Percentiles rank a stretch among this genome's conserved stretches.
These are phyloP conservation scores for Lachancea cidri DNA, from an alignment of 805 yeast genomes.

Conservation along the genomic window DNA sequence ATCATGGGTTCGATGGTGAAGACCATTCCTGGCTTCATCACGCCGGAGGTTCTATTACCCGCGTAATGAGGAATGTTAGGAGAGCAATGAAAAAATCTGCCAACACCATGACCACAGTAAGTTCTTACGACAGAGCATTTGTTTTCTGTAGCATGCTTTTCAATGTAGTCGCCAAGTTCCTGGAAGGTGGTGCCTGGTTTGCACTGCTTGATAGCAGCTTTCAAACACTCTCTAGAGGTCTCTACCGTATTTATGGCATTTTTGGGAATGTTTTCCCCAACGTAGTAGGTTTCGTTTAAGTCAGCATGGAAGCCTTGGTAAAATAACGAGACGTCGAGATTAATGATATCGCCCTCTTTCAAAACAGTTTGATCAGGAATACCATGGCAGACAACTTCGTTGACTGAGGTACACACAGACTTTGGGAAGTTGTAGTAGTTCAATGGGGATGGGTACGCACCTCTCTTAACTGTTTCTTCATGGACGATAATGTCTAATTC, in stretches of 20 bases:
- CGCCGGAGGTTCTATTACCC: constrained; percentile 86
- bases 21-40: constrained; percentile 92
- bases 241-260: constrained; percentile 85
- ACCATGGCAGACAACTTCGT: constrained; percentile 96
- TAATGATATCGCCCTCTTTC: constrained; percentile 91
- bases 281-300: constrained; percentile 93
- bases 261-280: constrained; percentile 80
- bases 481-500: constrained; percentile 84
- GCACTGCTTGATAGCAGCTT: constrained; percentile 73
- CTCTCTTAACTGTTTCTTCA: constrained; percentile 79
- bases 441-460: constrained; percentile 90
- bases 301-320: constrained; percentile 91
- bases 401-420: constrained; percentile 86
- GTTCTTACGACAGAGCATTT: constrained; percentile 83
- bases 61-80: constrained; percentile 95
- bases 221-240: constrained; percentile 82
- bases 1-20: constrained; percentile 98
- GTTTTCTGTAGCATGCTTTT: constrained; percentile 73
- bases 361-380: constrained; percentile 87
- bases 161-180: constrained; percentile 81
- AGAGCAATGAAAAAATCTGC: constrained; percentile 79
- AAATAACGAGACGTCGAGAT: constrained; percentile 81
- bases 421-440: constrained; percentile 94
- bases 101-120: constrained; percentile 92
- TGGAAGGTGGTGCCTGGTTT: constrained; percentile 92